phyloP scores from a whole-genome alignment of 2,329 filamentous ascomycete species.

The Dothistroma septosporum region DNA sequence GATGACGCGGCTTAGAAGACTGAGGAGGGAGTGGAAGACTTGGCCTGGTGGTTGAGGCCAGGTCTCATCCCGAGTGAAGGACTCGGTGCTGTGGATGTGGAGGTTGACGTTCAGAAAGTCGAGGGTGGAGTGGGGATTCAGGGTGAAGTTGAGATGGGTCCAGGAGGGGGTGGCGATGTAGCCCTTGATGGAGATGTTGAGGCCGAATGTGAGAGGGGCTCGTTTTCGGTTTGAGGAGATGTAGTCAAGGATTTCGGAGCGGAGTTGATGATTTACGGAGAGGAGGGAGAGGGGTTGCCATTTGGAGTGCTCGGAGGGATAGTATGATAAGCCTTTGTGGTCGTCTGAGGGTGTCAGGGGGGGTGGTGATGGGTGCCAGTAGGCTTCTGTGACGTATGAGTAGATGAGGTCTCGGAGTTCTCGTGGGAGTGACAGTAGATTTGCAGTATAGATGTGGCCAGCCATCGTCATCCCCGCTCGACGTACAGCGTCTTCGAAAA shows the following conservation, averaged over 20 bases:
- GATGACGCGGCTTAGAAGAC: constrained; percentile 24
- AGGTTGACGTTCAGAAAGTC: constrained; percentile 21
- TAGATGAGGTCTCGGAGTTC: constrained; percentile 27
- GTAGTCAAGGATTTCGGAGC: constrained; percentile 18
- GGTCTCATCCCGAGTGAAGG: constrained; percentile 22
- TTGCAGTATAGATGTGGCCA: neutral
- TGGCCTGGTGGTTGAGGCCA: constrained; percentile 19
- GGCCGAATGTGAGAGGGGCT: constrained; percentile 10
- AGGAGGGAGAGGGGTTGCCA: constrained; percentile 11
- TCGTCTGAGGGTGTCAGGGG: constrained; percentile 9
- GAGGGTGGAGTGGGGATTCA: constrained; percentile 9
- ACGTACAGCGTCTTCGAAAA: too few species aligned
- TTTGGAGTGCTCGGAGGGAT: constrained; percentile 12
- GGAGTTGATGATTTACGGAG: constrained; percentile 18
- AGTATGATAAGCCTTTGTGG: constrained; percentile 16
- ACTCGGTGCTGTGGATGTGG: constrained; percentile 26
- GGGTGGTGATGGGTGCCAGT: neutral
- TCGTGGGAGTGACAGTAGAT: constrained; percentile 20
- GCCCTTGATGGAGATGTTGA: constrained; percentile 25
- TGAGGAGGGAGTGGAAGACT: constrained; percentile 18
- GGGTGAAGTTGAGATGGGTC: constrained; percentile 19
- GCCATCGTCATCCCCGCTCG: neutral
- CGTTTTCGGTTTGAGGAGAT: constrained; percentile 11
- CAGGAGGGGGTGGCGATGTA: constrained; percentile 25
- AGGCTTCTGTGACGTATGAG: neutral